These are phyloP conservation scores for Pyrenula massariospora DNA, from an alignment of 495 filamentous ascomycete species.

Conservation along the genomic window DNA sequence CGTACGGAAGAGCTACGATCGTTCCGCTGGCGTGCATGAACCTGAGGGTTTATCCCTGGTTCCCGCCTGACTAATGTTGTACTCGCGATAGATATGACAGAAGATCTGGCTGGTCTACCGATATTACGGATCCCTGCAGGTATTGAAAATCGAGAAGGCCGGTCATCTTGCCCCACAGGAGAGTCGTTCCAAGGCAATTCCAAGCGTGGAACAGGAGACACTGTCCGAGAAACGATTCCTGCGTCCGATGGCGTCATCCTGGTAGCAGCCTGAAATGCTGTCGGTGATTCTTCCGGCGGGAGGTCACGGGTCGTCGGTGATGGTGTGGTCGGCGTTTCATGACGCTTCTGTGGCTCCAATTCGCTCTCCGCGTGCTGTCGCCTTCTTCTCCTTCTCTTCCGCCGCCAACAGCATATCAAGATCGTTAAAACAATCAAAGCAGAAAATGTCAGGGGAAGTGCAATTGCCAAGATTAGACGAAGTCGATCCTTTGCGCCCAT, in stretches of 20 bases:
- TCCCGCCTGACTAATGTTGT: too few relatives aligned
- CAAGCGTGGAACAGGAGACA: slow-evolving; percentile 18
- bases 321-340: slow-evolving; percentile 14
- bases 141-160: background rate
- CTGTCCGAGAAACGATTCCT: background rate
- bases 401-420: background rate
- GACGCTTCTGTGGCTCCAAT: slow-evolving; percentile 13
- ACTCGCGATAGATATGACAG: too few relatives aligned
- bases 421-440: background rate
- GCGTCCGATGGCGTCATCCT: slow-evolving; percentile 22
- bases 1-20: slow-evolving; percentile 13
- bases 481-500: background rate
- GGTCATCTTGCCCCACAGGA: background rate
- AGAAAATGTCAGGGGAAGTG: background rate
- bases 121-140: too few relatives aligned
- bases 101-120: too few relatives aligned
- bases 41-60: too few relatives aligned
- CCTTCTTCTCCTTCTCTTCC: slow-evolving; percentile 16
- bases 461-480: background rate
- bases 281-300: background rate
- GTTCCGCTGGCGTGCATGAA: background rate
- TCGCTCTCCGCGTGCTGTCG: slow-evolving; percentile 2
- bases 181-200: slow-evolving; percentile 14
- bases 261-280: slow-evolving; percentile 13
- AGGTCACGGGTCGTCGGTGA: slow-evolving; percentile 17